Base-by-base conservation (phyloP, 305 asterid species). In the Fraxinus velutina region DNA sequence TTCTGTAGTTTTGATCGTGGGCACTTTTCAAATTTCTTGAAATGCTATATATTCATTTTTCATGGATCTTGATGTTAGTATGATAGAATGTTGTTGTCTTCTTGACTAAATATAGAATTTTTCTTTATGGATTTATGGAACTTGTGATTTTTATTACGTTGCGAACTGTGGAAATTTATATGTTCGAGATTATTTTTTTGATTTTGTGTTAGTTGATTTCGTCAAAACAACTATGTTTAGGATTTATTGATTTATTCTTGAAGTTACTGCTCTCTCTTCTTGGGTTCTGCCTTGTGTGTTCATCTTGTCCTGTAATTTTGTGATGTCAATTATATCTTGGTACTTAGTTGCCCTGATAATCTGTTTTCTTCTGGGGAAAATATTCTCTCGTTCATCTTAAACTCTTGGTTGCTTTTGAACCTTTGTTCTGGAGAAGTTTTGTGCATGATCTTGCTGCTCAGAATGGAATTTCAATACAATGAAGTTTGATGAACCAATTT, bases 11-110 rank as follows among this genome's bases (percentile, higher is more conserved):
- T 64, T 44, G 77, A 36, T 77, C 62, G 64, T 32, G 84, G 78
- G 79, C 50, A 84, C 52, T 75, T 75, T 80, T 76, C 57, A 10
- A 34, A 80, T 82, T 52, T 78, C 79, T 33, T 78, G 75, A 55
- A 55, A 81, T 78, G 78, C 13, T 74, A 13, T 39, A 64, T 21
- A 47, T 64, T 12, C 9, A 27, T 50, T 27, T 66, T 27, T 73
- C 77, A 42, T 78, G 83, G 88, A 84, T 83, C 87, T 50, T 50
- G 36, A 75, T 82, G 30, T 22, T 42, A 37, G 76, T 82, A 70
- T 34, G 21, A 47, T 57, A 74, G 22, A 74, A 10, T 64, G 74
- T 34, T 80, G 76, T 33, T 79, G 15, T 64, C 70, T 64, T 73
- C 70, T 57, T 39, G 76, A 76, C 76, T 64, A 39, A 32, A 68